Percentiles rank a stretch among this genome's conserved stretches.
phyloP scores from a whole-genome alignment of 768 basidiomycete genomes.

The Postia placenta region DNA sequence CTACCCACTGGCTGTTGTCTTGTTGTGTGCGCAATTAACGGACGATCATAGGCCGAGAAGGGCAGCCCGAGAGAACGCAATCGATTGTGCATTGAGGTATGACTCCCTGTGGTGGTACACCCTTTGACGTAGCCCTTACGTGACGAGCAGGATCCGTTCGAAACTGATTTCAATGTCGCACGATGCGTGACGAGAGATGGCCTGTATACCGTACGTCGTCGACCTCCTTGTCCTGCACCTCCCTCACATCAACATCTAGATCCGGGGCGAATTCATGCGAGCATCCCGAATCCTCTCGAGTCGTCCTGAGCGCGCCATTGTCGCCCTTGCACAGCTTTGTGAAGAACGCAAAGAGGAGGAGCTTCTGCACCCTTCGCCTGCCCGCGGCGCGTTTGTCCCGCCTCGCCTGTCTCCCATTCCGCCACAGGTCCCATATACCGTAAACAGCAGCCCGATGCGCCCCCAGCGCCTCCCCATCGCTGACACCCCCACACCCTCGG shows the following conservation, averaged over 20 bases:
- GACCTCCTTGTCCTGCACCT: background rate
- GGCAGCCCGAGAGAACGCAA: constrained; percentile 81
- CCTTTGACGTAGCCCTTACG: background rate
- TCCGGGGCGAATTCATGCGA: constrained; percentile 98
- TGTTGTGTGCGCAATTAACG: background rate
- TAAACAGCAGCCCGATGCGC: constrained; percentile 56
- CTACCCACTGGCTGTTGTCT: too few relatives aligned
- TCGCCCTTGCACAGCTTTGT: constrained; percentile 84
- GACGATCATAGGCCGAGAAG: constrained; percentile 34
- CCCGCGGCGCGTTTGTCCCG: constrained; percentile 36
- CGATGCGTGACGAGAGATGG: constrained; percentile 96
- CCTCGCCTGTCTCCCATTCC: constrained; percentile 42
- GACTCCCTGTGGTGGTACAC: too few relatives aligned
- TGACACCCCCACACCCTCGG: constrained; percentile 51
- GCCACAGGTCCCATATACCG: constrained; percentile 66
- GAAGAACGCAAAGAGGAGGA: constrained; percentile 79
- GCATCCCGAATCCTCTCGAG: constrained; percentile 79
- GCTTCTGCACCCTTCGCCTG: constrained; percentile 41
- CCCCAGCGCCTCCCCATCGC: constrained; percentile 32
- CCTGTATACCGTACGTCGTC: constrained; percentile 68
- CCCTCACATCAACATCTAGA: constrained; percentile 38
- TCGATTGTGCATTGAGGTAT: constrained; percentile 91
- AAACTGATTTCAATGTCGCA: constrained; percentile 92
- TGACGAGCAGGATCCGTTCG: constrained; percentile 84
- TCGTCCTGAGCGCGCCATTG: constrained; percentile 74